Conservation (phyloP, 2,329 filamentous ascomycete genomes). For the Diaporthe sp. region DNA sequence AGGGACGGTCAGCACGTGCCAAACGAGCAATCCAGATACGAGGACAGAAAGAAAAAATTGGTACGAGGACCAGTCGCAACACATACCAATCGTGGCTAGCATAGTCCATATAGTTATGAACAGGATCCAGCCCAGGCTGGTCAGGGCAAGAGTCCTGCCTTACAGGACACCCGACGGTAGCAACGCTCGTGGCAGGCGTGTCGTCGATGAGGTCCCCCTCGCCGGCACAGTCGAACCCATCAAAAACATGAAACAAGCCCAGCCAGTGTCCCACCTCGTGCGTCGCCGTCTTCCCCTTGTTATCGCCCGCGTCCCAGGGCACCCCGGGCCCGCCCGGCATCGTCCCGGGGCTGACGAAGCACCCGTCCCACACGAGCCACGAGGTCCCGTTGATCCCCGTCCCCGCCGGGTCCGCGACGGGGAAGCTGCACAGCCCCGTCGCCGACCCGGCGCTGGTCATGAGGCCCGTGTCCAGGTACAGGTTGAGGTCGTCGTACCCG, state of each 20-base stretch:
- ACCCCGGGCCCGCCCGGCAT: background rate
- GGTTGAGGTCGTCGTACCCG: constrained; percentile 6
- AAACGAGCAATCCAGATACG: background rate
- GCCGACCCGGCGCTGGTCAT: constrained; percentile 18
- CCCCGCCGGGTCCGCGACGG: background rate
- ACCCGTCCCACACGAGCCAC: constrained; percentile 16
- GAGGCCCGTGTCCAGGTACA: constrained; percentile 8
- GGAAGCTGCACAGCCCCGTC: constrained; percentile 14
- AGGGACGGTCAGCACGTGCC: background rate
- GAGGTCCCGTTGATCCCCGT: constrained; percentile 15
- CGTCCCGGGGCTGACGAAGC: constrained; percentile 6
- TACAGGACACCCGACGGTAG: constrained; percentile 8
- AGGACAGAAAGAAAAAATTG: background rate
- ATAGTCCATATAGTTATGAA: constrained; percentile 19
- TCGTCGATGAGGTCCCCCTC: constrained; percentile 4
- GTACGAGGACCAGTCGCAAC: background rate
- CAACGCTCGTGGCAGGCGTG: background rate
- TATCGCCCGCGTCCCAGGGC: background rate
- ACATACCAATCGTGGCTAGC: constrained; percentile 20
- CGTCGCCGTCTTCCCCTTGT: constrained; percentile 2
- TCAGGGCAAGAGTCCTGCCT: background rate
- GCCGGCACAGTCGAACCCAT: constrained; percentile 1
- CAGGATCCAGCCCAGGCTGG: background rate
- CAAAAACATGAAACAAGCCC: background rate
- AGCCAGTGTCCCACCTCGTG: constrained; percentile 23